A percentile compares a stretch with the other conserved stretches of the same genome.
phyloP scores from a whole-genome alignment of 2,329 filamentous ascomycete species.

The Neonectria punicea region DNA sequence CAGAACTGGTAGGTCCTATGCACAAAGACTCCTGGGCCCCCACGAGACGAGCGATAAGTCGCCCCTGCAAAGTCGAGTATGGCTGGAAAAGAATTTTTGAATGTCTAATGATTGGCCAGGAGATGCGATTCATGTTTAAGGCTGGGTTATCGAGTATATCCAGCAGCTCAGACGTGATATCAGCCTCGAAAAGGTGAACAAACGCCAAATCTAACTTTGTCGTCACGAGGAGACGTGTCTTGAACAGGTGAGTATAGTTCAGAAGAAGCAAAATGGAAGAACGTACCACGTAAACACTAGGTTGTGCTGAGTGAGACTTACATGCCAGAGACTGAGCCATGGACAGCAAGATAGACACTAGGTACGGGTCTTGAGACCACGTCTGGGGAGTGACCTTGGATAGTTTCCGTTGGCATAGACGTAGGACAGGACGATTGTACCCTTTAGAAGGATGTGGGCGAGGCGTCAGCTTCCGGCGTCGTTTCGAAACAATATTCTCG shows the following conservation, averaged over 20 bases:
- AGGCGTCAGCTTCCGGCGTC: neutral
- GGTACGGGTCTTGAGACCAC: conserved; percentile 17
- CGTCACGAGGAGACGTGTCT: conserved; percentile 12
- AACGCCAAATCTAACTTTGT: neutral
- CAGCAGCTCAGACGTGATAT: neutral
- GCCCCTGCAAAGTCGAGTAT: neutral
- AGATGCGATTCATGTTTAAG: neutral
- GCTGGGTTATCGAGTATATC: neutral
- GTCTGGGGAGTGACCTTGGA: neutral
- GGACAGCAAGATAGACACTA: conserved; percentile 15
- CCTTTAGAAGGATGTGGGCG: neutral
- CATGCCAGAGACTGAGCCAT: conserved; percentile 10
- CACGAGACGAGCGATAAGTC: neutral
- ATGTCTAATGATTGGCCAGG: neutral
- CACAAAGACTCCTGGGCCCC: neutral
- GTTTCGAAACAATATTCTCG: neutral
- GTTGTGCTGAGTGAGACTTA: neutral
- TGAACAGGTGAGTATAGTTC: conserved; percentile 2
- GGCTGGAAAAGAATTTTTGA: neutral
- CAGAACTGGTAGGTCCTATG: neutral
- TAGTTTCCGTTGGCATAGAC: conserved; percentile 2
- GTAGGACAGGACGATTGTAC: conserved; percentile 2
- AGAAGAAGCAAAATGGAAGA: neutral
- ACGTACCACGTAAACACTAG: neutral
- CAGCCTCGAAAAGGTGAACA: conserved; percentile 12